phyloP scores from a whole-genome alignment of 306 rosid species.

The Arachis stenosperma region DNA sequence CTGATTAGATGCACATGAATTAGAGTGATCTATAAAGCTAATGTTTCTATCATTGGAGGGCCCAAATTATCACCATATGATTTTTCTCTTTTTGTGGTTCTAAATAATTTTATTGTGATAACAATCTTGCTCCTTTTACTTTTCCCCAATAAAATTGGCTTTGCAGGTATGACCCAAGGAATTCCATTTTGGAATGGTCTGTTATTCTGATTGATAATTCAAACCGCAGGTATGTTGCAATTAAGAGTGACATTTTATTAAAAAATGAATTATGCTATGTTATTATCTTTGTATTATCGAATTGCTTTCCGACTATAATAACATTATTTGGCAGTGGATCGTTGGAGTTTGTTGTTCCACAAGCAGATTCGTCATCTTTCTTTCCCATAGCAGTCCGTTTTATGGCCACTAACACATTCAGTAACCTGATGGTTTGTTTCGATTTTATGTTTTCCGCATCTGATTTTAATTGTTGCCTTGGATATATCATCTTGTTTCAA shows the following conservation, averaged over 20 bases:
- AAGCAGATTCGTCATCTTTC: constrained; percentile 79
- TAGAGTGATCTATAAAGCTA: not conserved
- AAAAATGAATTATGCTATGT: constrained; percentile 9
- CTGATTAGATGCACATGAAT: constrained; percentile 20
- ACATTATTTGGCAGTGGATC: constrained; percentile 71
- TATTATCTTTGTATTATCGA: constrained; percentile 4
- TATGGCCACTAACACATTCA: constrained; percentile 75
- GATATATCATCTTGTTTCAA: constrained; percentile 1
- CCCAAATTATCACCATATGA: not conserved
- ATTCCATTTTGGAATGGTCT: constrained; percentile 89
- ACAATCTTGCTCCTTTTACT: not conserved
- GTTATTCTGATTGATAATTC: constrained; percentile 84
- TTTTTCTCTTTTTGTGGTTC: constrained; percentile 18
- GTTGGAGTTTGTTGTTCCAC: constrained; percentile 93
- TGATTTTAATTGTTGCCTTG: constrained; percentile 1
- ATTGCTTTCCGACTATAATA: constrained; percentile 29
- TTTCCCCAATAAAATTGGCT: constrained; percentile 17
- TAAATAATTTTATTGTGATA: constrained; percentile 1
- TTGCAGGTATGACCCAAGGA: constrained; percentile 87
- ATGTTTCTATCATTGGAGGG: not conserved
- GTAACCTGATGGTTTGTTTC: constrained; percentile 78
- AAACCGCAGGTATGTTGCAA: constrained; percentile 73
- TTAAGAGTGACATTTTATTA: constrained; percentile 1
- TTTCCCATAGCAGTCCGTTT: constrained; percentile 87
- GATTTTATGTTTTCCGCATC: constrained; percentile 17